Evolutionary conservation across 2,329 filamentous ascomycete genomes (phyloP).

Genomic region (Aureobasidium subglaciale): DNA sequence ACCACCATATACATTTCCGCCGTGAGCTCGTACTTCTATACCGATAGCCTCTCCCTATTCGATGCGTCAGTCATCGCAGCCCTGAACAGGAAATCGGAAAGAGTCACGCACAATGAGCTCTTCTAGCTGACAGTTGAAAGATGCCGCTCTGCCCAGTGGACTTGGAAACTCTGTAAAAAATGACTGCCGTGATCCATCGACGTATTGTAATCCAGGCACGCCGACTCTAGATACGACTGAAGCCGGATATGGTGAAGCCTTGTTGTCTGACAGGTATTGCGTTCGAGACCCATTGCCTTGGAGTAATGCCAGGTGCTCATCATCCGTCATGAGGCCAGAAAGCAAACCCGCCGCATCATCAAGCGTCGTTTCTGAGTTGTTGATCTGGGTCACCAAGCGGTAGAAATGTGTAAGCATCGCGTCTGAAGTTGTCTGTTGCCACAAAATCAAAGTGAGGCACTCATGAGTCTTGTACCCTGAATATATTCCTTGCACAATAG

Average conservation of each 20-base stretch:
- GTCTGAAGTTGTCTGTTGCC: background rate
- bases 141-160: background rate
- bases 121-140: background rate
- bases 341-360: background rate
- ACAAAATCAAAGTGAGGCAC: background rate
- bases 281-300: background rate
- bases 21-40: constrained; percentile 6
- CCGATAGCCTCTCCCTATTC: constrained; percentile 2
- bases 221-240: background rate
- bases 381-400: background rate
- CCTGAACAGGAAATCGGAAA: no score
- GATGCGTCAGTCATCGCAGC: background rate
- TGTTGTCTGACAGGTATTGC: constrained; percentile 7
- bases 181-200: background rate
- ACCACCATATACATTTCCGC: constrained; percentile 8
- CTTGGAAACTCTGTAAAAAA: constrained; percentile 6
- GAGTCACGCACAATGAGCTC: background rate
- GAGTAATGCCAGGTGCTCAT: constrained; percentile 3
- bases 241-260: background rate
- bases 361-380: background rate
- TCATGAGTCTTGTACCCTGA: background rate
- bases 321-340: background rate
- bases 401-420: background rate
- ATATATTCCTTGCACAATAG: background rate
- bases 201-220: background rate